Base-by-base conservation (phyloP, 225 moss, liverwort and hornwort species). In the Anthoceros angustus region DNA sequence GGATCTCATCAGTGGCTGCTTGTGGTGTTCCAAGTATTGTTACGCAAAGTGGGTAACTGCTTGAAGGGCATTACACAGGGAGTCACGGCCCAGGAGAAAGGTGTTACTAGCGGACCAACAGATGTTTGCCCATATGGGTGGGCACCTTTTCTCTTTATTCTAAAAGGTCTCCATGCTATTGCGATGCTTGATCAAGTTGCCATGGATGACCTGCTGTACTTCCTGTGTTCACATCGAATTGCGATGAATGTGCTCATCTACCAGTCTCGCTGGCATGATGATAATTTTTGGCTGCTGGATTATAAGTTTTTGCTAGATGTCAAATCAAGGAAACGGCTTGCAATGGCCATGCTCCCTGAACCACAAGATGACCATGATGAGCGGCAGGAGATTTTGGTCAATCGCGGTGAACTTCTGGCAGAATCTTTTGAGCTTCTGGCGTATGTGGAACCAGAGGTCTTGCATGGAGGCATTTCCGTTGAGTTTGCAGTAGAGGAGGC, bases 311-410 rank as follows among this genome's bases (percentile, higher is more conserved):
- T 95, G 39, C 67, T 95, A 42, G 88, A 95, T 63, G 90, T 95
- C 14, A 91, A 91, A 55, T 95, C 95, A 0, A 95, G 87, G 77
- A 84, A 88, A 70, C 83, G 83, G 63, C 74, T 95, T 55, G 95
- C 88, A 39, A 82, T 95, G 88, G 88, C 86, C 42, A 95, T 95
- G 95, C 95, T 95, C 16, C 95, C 95, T 32, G 95, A 95, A 74
- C 91, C 95, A 50, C 95, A 95, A 78, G 95, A 95, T 68, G 95
- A 95, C 70, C 95, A 95, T 66, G 91, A 95, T 68, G 95, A 95
- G 72, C 81, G 95, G 62, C 88, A 88, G 68, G 95, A 95, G 64
- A 82, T 95, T 26, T 75, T 86, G 41, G 91, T 95, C 64, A 88
- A 95, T 72, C 81, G 95, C 60, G 75, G 85, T 61, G 88, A 86